A percentile compares a stretch with the other conserved stretches of the same genome.
Evolutionary conservation across 108 stramenopile genomes (phyloP).

Genomic region (Nitzschia sp.): DNA sequence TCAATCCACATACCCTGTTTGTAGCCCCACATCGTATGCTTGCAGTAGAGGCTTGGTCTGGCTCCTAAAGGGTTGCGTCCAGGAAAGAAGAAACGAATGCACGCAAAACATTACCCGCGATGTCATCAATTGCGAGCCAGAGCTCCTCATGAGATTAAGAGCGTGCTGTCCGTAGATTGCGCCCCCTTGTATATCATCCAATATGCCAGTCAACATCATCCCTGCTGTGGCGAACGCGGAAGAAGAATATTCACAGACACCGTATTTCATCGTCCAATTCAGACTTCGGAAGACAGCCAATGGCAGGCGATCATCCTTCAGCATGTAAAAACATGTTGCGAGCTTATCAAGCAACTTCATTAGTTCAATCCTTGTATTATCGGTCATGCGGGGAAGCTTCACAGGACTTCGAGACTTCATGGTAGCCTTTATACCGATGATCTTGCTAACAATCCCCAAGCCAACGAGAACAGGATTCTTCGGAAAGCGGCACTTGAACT

Average conservation of each 20-base stretch:
- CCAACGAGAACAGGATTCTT: neutral
- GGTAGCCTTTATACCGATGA: neutral
- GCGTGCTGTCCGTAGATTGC: neutral
- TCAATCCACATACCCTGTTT: too few species aligned
- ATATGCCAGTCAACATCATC: conserved; percentile 5
- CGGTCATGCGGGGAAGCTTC: neutral
- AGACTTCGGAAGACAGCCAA: neutral
- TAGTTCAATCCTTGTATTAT: neutral
- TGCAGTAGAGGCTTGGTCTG: too few species aligned
- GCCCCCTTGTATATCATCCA: neutral
- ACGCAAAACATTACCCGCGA: too few species aligned
- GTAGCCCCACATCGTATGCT: too few species aligned
- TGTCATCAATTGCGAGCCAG: too few species aligned
- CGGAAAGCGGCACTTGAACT: neutral
- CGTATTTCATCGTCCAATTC: conserved; percentile 5
- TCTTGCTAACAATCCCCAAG: neutral
- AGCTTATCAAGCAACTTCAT: conserved; percentile 14
- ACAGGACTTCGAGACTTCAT: neutral
- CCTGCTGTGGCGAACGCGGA: conserved; percentile 2
- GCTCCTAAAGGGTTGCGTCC: too few species aligned
- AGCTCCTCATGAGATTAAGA: neutral
- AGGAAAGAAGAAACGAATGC: too few species aligned
- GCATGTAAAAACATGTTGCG: neutral
- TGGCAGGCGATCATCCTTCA: conserved; percentile 3
- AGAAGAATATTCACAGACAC: neutral